Conservation (phyloP, 2,329 filamentous ascomycete species). For the Alternaria sp. region DNA sequence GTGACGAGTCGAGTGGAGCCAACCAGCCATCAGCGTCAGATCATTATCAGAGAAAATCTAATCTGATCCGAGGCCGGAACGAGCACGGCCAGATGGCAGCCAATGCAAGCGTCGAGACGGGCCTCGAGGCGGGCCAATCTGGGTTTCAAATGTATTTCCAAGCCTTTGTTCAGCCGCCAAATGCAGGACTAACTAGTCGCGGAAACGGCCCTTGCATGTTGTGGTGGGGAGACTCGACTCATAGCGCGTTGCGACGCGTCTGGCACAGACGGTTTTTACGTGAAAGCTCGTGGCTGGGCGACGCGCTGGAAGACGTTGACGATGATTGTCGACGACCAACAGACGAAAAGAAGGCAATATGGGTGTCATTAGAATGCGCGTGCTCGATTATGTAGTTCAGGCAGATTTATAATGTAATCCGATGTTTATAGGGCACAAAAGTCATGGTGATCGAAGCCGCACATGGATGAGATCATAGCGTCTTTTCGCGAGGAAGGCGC, state of each 20-base stretch:
- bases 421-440: background rate
- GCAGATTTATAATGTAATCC: background rate
- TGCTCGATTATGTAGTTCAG: background rate
- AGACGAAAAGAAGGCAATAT: constrained; percentile 13
- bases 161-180: constrained; percentile 40
- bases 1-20: constrained; percentile 16
- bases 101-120: constrained; percentile 18
- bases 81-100: constrained; percentile 20
- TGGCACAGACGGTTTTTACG: constrained; percentile 33
- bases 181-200: constrained; percentile 27
- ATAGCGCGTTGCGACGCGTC: constrained; percentile 43
- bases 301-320: constrained; percentile 19
- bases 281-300: constrained; percentile 35
- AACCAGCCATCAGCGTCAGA: constrained; percentile 9
- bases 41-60: constrained; percentile 29
- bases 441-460: constrained; percentile 11
- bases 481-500: constrained; percentile 22
- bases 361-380: constrained; percentile 21
- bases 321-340: constrained; percentile 1
- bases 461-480: constrained; percentile 40
- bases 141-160: constrained; percentile 34
- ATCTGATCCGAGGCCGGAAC: constrained; percentile 33
- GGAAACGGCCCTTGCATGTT: constrained; percentile 37
- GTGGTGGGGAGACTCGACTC: constrained; percentile 40
- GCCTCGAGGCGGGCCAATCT: constrained; percentile 14